Conservation (phyloP, 768 basidiomycete genomes). For the Rhodocollybia butyracea region DNA sequence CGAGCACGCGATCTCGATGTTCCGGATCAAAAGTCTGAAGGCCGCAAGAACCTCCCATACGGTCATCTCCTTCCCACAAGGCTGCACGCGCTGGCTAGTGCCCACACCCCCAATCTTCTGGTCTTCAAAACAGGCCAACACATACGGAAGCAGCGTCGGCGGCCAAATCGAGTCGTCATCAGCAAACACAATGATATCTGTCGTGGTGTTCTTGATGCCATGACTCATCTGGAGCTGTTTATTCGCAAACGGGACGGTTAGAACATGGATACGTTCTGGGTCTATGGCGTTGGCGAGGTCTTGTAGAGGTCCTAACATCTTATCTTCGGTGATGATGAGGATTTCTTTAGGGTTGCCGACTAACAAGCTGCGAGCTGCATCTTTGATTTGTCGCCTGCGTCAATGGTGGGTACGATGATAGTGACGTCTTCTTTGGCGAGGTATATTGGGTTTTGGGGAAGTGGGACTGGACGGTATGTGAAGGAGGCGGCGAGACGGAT, state of each 20-base stretch:
- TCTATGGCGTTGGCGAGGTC: slow-evolving; percentile 87
- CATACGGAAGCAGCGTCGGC: slow-evolving; percentile 82
- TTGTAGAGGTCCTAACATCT: slow-evolving; percentile 86
- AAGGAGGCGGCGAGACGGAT: slow-evolving; percentile 79
- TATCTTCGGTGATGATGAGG: slow-evolving; percentile 74
- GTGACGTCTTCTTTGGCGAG: slow-evolving; percentile 90
- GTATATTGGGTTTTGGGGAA: slow-evolving; percentile 90
- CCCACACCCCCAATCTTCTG: slow-evolving; percentile 92
- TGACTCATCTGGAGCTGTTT: slow-evolving; percentile 93
- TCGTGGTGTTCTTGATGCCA: slow-evolving; percentile 86
- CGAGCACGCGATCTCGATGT: slow-evolving; percentile 86
- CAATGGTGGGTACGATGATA: slow-evolving; percentile 94
- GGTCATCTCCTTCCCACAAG: slow-evolving; percentile 75
- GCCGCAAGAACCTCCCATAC: slow-evolving; percentile 96
- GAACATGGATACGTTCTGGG: slow-evolving; percentile 77
- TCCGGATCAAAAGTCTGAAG: slow-evolving; percentile 88
- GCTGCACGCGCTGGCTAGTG: slow-evolving; percentile 85
- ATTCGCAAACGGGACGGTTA: slow-evolving; percentile 91
- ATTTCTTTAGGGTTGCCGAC: slow-evolving; percentile 85
- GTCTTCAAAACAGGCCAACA: slow-evolving; percentile 92
- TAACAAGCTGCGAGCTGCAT: slow-evolving; percentile 90
- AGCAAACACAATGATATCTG: slow-evolving; percentile 92
- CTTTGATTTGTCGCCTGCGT: slow-evolving; percentile 93
- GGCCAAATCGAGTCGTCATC: slow-evolving; percentile 98
- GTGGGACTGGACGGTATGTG: slow-evolving; percentile 84